These are phyloP conservation scores for Colletotrichum ledebouriae DNA, from an alignment of 2,329 filamentous ascomycete species.

Conservation along the genomic window DNA sequence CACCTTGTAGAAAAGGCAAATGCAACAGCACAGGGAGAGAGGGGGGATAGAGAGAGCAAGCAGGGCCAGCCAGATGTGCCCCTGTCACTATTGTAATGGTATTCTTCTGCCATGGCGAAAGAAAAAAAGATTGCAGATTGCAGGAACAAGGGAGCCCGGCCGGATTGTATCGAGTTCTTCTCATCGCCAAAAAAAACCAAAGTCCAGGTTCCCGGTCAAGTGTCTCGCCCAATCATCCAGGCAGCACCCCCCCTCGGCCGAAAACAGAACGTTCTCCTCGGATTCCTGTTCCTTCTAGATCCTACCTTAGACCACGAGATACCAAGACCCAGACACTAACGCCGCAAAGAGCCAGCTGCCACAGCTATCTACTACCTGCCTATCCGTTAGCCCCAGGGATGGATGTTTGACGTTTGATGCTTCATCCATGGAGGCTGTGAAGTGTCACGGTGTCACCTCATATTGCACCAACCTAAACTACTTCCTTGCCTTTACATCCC, in stretches of 20 bases:
- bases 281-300: no score
- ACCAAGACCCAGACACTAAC: no score
- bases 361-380: no score
- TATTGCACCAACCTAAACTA: background rate
- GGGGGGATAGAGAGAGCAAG: no score
- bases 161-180: conserved; percentile 15
- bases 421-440: background rate
- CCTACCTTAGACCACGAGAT: no score
- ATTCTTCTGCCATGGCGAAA: background rate
- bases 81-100: no score
- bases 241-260: conserved; percentile 16
- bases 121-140: conserved; percentile 8
- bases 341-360: no score
- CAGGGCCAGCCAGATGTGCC: no score
- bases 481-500: background rate
- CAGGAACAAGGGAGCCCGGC: conserved; percentile 7
- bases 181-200: background rate
- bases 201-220: background rate
- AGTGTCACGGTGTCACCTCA: background rate
- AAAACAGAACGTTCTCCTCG: conserved; percentile 21
- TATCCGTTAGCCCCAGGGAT: no score
- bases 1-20: background rate
- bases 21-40: background rate
- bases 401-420: background rate
- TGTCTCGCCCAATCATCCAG: conserved; percentile 21